phyloP scores from a whole-genome alignment of 768 basidiomycete genomes.

The Flagelloscypha sp. region DNA sequence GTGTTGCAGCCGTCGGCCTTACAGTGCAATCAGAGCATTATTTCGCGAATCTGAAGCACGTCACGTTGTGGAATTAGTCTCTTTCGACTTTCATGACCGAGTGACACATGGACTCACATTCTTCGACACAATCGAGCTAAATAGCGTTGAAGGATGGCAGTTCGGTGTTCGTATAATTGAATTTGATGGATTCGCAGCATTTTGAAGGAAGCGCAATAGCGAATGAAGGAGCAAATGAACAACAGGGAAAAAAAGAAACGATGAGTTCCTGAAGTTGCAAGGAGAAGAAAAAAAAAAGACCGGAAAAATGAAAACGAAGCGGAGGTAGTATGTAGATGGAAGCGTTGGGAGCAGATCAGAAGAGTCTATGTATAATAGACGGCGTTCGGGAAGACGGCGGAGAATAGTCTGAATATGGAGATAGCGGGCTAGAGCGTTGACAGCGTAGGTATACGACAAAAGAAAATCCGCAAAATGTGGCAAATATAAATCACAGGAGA shows the following conservation, averaged over 20 bases:
- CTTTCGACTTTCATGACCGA: slow-evolving; percentile 2
- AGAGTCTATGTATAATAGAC: slow-evolving; percentile 1
- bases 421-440: slow-evolving; percentile 2
- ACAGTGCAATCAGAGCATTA: slow-evolving; percentile 40
- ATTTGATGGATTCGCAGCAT: slow-evolving; percentile 9
- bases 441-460: slow-evolving; percentile 8
- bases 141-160: slow-evolving; percentile 3
- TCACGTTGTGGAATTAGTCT: slow-evolving; percentile 4
- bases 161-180: slow-evolving; percentile 3
- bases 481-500: no score
- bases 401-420: no score
- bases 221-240: slow-evolving; percentile 10
- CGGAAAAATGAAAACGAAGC: slow-evolving; percentile 9
- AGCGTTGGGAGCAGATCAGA: background rate
- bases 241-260: slow-evolving; percentile 11
- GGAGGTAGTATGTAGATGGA: background rate
- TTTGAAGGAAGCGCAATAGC: slow-evolving; percentile 12
- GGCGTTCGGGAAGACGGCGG: no score
- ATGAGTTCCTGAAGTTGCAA: slow-evolving; percentile 13
- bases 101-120: slow-evolving; percentile 43
- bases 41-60: slow-evolving; percentile 36
- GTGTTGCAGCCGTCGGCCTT: no score
- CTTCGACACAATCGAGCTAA: slow-evolving; percentile 59
- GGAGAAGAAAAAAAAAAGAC: slow-evolving; percentile 16
- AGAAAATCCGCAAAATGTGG: slow-evolving; percentile 36